Evolutionary conservation across 345 rosid species (phyloP), one percentile per base, ranked within the genome.

Genomic region (Dovyalis caffra): DNA sequence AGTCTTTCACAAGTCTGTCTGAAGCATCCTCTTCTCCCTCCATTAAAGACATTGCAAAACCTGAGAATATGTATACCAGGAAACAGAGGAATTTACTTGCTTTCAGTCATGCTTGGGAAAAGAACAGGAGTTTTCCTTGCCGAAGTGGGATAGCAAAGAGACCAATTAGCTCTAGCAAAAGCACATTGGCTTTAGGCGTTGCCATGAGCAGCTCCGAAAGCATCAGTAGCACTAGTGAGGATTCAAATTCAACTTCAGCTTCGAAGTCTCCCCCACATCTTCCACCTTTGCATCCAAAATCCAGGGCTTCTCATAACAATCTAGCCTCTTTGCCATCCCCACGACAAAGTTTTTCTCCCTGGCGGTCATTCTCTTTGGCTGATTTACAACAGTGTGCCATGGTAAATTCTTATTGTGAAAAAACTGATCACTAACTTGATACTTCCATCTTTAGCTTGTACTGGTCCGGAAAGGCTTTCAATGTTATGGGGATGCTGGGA

Each of bases 241-340:
- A 86, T 51, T 85, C 88, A 0, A 76, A 75, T 35, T 86, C 92
- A 0, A 83, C 87, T 45, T 88, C 90, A 14, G 78, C 71, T 64
- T 76, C 87, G 0, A 85, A 82, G 73, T 87, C 91, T 56, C 87
- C 91, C 2, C 83, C 87, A 3, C 78, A 82, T 14, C 86, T 89
- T 49, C 99, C 99, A 16, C 99, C 99, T 0, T 64, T 89, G 80
- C 86, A 87, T 73, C 98, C 98, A 3, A 77, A 78, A 63, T 78
- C 83, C 37, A 77, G 68, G 71, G 65, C 80, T 11, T 79, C 88
- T 32, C 75, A 74, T 74, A 72, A 75, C 61, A 86, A 82, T 18
- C 28, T 80, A 26, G 60, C 73, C 1, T 73, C 74, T 1, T 62
- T 83, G 12, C 76, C 81, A 56, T 71, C 86, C 10, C 66, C 74